Evolutionary conservation across 306 rosid genomes (phyloP), one percentile per base, ranked within the genome.

Genomic region (Hippophae rhamnoides): DNA sequence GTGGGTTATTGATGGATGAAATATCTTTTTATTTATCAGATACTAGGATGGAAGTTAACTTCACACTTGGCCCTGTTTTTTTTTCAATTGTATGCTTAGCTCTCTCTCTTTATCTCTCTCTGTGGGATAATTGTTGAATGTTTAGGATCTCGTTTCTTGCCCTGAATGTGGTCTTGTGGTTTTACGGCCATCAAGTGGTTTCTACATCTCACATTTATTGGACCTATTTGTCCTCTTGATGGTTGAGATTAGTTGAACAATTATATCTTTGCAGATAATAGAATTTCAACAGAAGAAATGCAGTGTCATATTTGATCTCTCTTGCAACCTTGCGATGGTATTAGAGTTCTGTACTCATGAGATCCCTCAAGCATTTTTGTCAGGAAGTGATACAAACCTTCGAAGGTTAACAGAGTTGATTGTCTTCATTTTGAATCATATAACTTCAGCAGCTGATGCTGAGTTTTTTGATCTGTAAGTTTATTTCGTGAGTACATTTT

Each of bases 271-370:
- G 65, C 93, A 92, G 99, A 96, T 92, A 61, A 25, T 82, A 69
- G 96, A 92, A 68, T 92, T 89, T 80, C 96, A 92, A 70, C 99
- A 92, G 76, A 81, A 86, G 76, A 88, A 88, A 80, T 92, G 99
- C 74, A 76, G 76, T 75, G 86, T 85, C 65, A 84, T 88, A 76
- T 92, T 83, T 77, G 99, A 92, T 76, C 99, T 88, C 60, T 92
- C 99, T 38, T 86, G 99, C 74, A 92, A 92, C 79, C 96, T 92
- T 65, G 79, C 93, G 46, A 82, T 88, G 77, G 81, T 88, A 57
- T 63, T 88, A 67, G 96, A 92, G 74, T 92, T 92, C 62, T 86
- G 86, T 66, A 88, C 99, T 49, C 88, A 25, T 27, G 89, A 84
- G 64, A 86, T 88, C 64, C 99, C 99, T 76, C 95, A 84, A 69